phyloP scores from a whole-genome alignment of 306 rosid species.

The Trifolium repens region DNA sequence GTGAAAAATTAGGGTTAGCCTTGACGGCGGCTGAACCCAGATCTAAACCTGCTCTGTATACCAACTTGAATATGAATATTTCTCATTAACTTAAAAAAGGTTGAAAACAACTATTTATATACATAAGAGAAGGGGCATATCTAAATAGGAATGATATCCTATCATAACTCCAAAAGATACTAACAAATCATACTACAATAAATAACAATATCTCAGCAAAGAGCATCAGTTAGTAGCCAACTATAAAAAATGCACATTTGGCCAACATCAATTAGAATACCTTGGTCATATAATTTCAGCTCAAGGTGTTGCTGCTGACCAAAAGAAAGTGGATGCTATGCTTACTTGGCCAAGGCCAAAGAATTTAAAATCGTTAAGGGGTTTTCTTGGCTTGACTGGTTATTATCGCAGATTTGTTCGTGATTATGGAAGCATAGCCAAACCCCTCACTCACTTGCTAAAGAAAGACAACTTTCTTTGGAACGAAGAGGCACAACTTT shows the following conservation, averaged over 20 bases:
- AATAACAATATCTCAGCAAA: too few species aligned
- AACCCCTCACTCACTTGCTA: not conserved
- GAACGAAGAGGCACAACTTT: not conserved
- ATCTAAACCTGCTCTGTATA: too few species aligned
- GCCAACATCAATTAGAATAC: not conserved
- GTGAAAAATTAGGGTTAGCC: too few species aligned
- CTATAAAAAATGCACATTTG: not conserved
- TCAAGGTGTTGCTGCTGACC: not conserved
- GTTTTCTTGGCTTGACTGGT: not conserved
- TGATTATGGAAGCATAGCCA: not conserved
- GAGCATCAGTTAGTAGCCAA: not conserved
- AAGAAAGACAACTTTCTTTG: not conserved
- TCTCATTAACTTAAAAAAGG: too few species aligned
- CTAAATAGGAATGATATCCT: too few species aligned
- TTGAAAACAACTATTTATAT: too few species aligned
- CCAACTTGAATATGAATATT: too few species aligned
- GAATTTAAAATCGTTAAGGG: not conserved
- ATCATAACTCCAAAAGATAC: too few species aligned
- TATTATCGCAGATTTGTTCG: not conserved
- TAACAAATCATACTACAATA: too few species aligned
- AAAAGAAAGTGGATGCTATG: not conserved
- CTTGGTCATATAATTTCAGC: not conserved
- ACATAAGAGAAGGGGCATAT: too few species aligned
- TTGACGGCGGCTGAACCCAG: too few species aligned
- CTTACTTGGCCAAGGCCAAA: not conserved